Conservation (phyloP, 345 rosid species). For the Crucihimalaya himalaica region DNA sequence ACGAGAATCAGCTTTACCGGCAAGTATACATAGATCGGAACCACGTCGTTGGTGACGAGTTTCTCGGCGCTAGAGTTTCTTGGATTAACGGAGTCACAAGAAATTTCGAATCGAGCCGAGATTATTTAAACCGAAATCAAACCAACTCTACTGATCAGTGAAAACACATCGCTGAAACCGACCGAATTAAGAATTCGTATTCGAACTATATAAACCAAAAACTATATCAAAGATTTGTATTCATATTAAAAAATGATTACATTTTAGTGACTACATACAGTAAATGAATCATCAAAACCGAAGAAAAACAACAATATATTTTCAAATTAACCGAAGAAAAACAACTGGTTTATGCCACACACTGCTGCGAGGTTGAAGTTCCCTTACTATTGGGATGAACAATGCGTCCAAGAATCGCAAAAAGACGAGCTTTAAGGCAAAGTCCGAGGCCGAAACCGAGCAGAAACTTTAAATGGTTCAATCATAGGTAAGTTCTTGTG, state of each 20-base stretch:
- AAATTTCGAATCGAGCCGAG: not conserved
- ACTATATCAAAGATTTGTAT: too few relatives aligned
- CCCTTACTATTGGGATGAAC: constrained; percentile 87
- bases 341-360: constrained; percentile 93
- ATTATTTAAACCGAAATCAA: not conserved
- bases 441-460: not conserved
- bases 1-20: constrained; percentile 62
- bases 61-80: constrained; percentile 73
- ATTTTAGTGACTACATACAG: too few relatives aligned
- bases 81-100: constrained; percentile 75
- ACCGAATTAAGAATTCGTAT: too few relatives aligned
- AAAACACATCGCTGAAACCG: not conserved
- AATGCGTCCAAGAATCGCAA: constrained; percentile 56
- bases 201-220: not conserved
- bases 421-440: constrained; percentile 74
- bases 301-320: too few relatives aligned
- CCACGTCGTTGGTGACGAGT: constrained; percentile 67
- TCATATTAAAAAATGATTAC: too few relatives aligned
- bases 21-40: constrained; percentile 55
- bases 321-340: too few relatives aligned
- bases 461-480: not conserved
- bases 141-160: not conserved
- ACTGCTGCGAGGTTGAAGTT: constrained; percentile 85
- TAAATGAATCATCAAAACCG: too few relatives aligned
- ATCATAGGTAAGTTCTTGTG: not conserved